Conservation (phyloP, 345 rosid genomes). For the Arabis alpina region DNA sequence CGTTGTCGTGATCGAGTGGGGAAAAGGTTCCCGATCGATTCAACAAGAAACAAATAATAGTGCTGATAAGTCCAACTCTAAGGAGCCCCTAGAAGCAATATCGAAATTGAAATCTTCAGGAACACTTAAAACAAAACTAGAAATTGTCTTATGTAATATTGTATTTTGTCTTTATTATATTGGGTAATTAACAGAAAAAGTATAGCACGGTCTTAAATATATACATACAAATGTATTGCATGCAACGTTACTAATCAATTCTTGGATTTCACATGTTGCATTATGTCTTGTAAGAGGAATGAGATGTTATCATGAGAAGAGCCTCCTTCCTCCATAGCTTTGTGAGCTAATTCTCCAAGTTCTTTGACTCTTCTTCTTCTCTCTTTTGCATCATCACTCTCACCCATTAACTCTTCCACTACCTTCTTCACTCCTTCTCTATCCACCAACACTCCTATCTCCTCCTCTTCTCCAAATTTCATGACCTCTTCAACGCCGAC, state of each 20-base stretch:
- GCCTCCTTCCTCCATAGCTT: conserved; percentile 54
- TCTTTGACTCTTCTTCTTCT: conserved; percentile 46
- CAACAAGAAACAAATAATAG: no score
- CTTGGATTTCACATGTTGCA: conserved; percentile 23
- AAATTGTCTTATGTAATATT: neutral
- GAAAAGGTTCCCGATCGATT: no score
- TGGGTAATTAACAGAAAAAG: no score
- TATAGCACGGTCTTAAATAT: no score
- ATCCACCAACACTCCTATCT: conserved; percentile 48
- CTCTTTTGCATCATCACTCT: conserved; percentile 46
- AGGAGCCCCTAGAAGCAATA: neutral
- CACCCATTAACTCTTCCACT: conserved; percentile 48
- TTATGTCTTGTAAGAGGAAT: conserved; percentile 41
- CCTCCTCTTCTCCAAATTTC: conserved; percentile 59
- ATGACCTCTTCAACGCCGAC: conserved; percentile 47
- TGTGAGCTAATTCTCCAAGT: conserved; percentile 45
- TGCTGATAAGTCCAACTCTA: neutral
- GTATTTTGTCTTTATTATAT: no score
- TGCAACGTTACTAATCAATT: neutral
- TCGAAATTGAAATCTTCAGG: conserved; percentile 10
- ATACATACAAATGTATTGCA: no score
- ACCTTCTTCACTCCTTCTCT: conserved; percentile 50
- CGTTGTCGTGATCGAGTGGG: no score
- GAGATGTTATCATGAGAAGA: conserved; percentile 53
- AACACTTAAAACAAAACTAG: neutral